phyloP scores from a whole-genome alignment of 2,329 filamentous ascomycete species.

The Phaeosphaeriaceae sp. region DNA sequence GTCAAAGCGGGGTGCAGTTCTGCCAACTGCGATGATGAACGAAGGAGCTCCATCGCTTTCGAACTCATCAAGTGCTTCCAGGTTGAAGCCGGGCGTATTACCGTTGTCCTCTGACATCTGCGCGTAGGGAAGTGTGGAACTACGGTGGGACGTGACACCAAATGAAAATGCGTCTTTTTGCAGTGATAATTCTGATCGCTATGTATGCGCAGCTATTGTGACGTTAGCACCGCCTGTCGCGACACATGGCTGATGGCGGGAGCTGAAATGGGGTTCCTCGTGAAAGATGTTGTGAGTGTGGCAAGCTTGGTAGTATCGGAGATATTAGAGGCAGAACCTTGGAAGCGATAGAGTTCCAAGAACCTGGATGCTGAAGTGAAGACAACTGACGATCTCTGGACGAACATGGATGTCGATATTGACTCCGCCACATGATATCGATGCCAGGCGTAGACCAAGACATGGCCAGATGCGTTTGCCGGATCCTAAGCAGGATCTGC shows the following conservation, averaged over 20 bases:
- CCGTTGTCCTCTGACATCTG: not conserved
- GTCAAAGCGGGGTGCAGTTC: constrained; percentile 19
- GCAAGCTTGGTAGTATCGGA: no score
- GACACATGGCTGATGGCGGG: no score
- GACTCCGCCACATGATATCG: not conserved
- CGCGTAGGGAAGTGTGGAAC: no score
- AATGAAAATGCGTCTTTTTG: no score
- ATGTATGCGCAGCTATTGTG: no score
- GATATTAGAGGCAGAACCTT: no score
- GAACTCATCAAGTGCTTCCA: constrained; percentile 19
- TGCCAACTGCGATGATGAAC: constrained; percentile 28
- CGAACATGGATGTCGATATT: not conserved
- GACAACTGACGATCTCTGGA: not conserved
- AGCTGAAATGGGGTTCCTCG: not conserved
- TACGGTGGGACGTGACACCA: no score
- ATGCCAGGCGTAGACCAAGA: not conserved
- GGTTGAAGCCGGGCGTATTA: constrained; percentile 16
- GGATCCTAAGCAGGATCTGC: not conserved
- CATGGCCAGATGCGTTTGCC: not conserved
- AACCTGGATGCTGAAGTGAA: not conserved
- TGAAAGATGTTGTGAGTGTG: no score
- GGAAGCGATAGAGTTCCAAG: no score
- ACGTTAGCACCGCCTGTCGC: no score
- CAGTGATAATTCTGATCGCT: no score
- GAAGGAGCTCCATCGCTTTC: constrained; percentile 30